Percentiles rank a stretch among this genome's conserved stretches.
Conservation (phyloP, 108 stramenopile species). For the Cyclotella baltica region DNA sequence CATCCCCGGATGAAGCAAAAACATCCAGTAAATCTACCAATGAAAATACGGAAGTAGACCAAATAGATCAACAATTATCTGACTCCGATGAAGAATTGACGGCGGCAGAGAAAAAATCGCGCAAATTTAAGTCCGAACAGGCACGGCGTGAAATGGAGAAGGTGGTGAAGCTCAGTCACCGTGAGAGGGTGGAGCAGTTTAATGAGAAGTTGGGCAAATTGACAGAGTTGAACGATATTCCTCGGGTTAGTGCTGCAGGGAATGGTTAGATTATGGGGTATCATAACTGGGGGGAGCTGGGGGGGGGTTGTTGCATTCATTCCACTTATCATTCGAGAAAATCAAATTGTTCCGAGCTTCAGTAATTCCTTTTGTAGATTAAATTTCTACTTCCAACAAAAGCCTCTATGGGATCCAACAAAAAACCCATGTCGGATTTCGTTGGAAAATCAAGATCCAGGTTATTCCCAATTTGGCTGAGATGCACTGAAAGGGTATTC, state of each 20-base stretch:
- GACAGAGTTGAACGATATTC: conserved; percentile 90
- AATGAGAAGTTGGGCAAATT: conserved; percentile 77
- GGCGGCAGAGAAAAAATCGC: conserved; percentile 69
- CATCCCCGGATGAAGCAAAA: neutral
- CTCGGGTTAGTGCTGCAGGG: conserved; percentile 80
- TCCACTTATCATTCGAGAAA: neutral
- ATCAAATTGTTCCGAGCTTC: too few relatives aligned
- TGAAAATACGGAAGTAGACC: neutral
- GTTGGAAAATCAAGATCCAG: too few relatives aligned
- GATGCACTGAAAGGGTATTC: too few relatives aligned
- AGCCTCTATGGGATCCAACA: too few relatives aligned
- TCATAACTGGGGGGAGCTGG: neutral
- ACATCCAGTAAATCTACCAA: neutral
- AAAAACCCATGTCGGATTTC: too few relatives aligned
- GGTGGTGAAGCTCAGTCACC: conserved; percentile 50
- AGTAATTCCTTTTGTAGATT: too few relatives aligned
- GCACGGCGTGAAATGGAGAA: conserved; percentile 72
- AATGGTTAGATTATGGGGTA: conserved; percentile 59
- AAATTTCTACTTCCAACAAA: too few relatives aligned
- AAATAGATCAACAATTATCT: conserved; percentile 5
- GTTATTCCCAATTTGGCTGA: too few relatives aligned
- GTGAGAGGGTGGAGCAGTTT: conserved; percentile 76
- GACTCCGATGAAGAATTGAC: conserved; percentile 78
- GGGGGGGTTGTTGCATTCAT: neutral
- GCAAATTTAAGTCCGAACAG: conserved; percentile 57